Conservation (phyloP, 345 rosid species). For the Hibiscus tridactylites region DNA sequence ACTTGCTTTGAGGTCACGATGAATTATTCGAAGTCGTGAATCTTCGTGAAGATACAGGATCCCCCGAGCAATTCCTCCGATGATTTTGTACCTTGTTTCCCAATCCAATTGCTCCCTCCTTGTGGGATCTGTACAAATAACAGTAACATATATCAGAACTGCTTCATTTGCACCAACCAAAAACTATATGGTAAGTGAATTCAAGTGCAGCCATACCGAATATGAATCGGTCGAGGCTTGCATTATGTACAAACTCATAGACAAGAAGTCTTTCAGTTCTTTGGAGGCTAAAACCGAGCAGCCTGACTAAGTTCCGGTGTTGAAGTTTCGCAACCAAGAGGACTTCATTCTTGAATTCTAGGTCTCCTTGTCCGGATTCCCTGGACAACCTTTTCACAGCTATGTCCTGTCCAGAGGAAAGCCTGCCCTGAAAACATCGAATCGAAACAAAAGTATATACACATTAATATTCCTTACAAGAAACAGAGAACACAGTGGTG, state of each 20-base stretch:
- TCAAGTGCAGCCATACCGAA: background rate
- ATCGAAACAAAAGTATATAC: background rate
- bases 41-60: conserved; percentile 36
- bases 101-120: background rate
- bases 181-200: background rate
- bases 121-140: background rate
- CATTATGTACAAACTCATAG: conserved; percentile 6
- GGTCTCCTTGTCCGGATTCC: conserved; percentile 4
- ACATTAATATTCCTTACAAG: background rate
- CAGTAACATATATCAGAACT: background rate
- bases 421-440: background rate
- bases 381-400: conserved; percentile 6
- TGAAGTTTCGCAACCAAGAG: conserved; percentile 3
- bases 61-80: conserved; percentile 23
- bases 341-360: conserved; percentile 9
- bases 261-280: background rate
- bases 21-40: conserved; percentile 9
- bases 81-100: conserved; percentile 14
- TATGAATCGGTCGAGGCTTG: conserved; percentile 3
- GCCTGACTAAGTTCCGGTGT: conserved; percentile 2
- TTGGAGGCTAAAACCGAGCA: conserved; percentile 5
- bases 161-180: background rate
- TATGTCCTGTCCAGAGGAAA: background rate
- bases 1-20: conserved; percentile 9
- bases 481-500: background rate